Percentiles rank a stretch among this genome's conserved stretches.
These are phyloP conservation scores for Solanum microdontum DNA, from an alignment of 257 asterid species.

Conservation along the genomic window DNA sequence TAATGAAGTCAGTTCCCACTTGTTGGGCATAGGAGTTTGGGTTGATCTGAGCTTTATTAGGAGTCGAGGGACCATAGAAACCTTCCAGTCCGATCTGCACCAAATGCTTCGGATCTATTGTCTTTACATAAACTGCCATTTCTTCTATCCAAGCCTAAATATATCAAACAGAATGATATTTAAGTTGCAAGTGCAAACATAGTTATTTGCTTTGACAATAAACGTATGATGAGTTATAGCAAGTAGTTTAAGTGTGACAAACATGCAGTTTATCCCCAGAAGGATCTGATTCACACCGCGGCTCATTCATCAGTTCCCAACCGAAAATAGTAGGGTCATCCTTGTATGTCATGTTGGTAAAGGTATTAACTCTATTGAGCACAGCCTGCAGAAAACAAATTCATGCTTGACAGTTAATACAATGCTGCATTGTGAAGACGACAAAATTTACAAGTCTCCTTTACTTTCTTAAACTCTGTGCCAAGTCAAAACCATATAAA, in stretches of 20 bases:
- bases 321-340: conserved; percentile 84
- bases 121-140: conserved; percentile 77
- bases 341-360: conserved; percentile 73
- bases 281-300: conserved; percentile 80
- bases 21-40: conserved; percentile 72
- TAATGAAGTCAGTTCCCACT: conserved; percentile 90
- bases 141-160: conserved; percentile 69
- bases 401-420: neutral
- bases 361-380: conserved; percentile 57
- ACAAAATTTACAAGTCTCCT: neutral
- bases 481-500: neutral
- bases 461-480: neutral
- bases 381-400: conserved; percentile 33
- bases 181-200: neutral
- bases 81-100: conserved; percentile 86
- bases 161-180: neutral
- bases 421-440: neutral
- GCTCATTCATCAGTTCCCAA: conserved; percentile 95
- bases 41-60: conserved; percentile 53
- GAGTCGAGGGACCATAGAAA: conserved; percentile 84
- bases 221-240: neutral
- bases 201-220: neutral
- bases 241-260: neutral
- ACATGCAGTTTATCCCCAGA: conserved; percentile 80
- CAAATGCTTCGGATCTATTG: conserved; percentile 82